Base-by-base conservation (phyloP, 2,329 filamentous ascomycete genomes). In the Pseudogymnoascus sp. region DNA sequence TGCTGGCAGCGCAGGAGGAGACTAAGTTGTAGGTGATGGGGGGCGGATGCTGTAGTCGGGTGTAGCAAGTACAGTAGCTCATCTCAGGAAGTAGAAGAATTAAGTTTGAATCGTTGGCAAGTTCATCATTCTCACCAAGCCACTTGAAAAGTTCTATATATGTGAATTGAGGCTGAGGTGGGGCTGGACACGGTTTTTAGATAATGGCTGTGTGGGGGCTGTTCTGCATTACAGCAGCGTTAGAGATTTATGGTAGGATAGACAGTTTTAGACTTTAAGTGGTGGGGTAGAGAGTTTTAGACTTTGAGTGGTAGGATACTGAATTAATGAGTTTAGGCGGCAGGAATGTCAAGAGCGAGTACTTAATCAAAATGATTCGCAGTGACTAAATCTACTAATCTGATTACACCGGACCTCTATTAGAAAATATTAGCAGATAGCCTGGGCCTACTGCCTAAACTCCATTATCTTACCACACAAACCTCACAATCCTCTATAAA, bases 1-100 rank as follows among this genome's bases (percentile, higher is more conserved):
- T 85, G 2, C 2, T 47, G 70, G 68, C 76, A 65, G 66, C 60
- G n/a, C 67, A 64, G 36, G 68, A 64, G 53, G 64, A 64, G 61
- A 67, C 70, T 19, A 74, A 73, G 69, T 69, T 76, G 23, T 72
- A 61, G 35, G 17, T n/a, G 10, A 19, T 26, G 57, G 61, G 61
- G 26, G 60, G 40, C 38, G 65, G 60, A 67, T 64, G 62, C 65
- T 63, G 68, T 61, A 60, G 21, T 36, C 17, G 50, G 47, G 31
- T 38, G 31, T 66, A 66, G 62, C 19, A 23, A 64, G 63, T 53
- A 31, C 26, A 31, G 13, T 11, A 26, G 2, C 15, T 17, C 11
- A 7, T 28, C 23, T 50, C 23, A 50, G 17, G 23, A n/a, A 28
- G 23, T 31, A 17, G 1, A 31, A 15, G 7, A 28, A 11, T 28